A percentile compares a stretch with the other conserved stretches of the same genome.
These are phyloP conservation scores for Aurantiochytrium sp. DNA, from an alignment of 108 stramenopile genomes.

Conservation along the genomic window DNA sequence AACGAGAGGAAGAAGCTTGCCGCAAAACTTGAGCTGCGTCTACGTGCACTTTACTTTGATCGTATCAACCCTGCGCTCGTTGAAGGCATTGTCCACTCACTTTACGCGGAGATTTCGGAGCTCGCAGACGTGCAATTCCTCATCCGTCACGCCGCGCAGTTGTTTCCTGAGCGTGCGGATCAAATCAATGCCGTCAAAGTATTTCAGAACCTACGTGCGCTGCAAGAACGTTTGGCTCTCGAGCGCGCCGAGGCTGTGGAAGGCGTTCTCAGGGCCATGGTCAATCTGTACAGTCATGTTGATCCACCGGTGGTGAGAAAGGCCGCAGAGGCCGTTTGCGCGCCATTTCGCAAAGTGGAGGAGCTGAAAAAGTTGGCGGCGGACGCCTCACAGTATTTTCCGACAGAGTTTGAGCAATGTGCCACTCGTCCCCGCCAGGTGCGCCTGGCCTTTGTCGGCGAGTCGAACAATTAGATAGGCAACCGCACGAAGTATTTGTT, in stretches of 20 bases:
- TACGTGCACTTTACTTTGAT: background rate
- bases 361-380: conserved; percentile 1
- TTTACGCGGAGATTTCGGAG: background rate
- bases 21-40: background rate
- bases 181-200: background rate
- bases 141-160: background rate
- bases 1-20: conserved; percentile 1
- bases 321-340: background rate
- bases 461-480: background rate
- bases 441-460: background rate
- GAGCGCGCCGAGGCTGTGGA: background rate
- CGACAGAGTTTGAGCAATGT: background rate
- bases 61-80: background rate
- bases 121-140: background rate
- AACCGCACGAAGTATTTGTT: too few species aligned
- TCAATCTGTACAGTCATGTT: background rate
- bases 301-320: background rate
- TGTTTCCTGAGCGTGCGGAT: background rate
- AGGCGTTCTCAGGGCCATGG: background rate
- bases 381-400: conserved; percentile 5
- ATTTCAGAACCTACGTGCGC: background rate
- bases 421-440: background rate
- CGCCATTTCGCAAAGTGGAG: background rate
- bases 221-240: background rate
- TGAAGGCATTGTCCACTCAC: background rate